Conservation (phyloP, 371 early-diverging fungal species). For the Apophysomyces ossiformis region DNA sequence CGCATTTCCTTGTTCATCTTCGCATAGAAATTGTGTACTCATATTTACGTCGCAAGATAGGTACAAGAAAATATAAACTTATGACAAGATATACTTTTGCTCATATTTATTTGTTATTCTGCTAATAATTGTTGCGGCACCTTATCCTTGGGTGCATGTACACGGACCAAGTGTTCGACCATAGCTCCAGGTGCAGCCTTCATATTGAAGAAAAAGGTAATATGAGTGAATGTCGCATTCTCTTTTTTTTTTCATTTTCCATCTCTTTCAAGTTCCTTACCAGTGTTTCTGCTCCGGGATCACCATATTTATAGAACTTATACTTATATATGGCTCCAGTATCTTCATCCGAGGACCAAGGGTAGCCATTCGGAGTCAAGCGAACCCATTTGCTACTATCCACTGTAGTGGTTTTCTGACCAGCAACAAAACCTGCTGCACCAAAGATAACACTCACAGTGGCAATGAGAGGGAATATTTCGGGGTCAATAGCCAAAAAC, state of each 20-base stretch:
- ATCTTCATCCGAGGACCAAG: conserved; percentile 5
- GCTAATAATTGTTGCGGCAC: conserved; percentile 10
- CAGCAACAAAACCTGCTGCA: conserved; percentile 23
- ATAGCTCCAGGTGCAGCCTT: conserved; percentile 17
- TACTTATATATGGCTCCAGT: conserved; percentile 1
- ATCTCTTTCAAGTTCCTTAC: neutral
- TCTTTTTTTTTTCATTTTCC: neutral
- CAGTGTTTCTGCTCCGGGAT: conserved; percentile 4
- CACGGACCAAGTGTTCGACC: conserved; percentile 10
- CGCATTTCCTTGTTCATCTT: no score
- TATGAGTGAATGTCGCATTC: neutral
- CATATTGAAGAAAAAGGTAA: neutral
- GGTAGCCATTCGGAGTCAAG: conserved; percentile 10
- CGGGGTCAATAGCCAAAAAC: conserved; percentile 25
- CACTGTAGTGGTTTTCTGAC: neutral
- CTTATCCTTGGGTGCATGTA: conserved; percentile 14
- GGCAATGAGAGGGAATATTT: conserved; percentile 27
- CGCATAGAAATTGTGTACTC: no score
- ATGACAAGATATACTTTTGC: no score
- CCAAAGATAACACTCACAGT: conserved; percentile 10
- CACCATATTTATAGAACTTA: conserved; percentile 15
- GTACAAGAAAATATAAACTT: no score
- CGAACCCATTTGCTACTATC: conserved; percentile 6
- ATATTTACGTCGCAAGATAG: no score
- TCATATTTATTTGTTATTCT: neutral